A percentile compares a stretch with the other conserved stretches of the same genome.
phyloP scores from a whole-genome alignment of 495 filamentous ascomycete species.

The Pseudomonodictys pantanalensis region DNA sequence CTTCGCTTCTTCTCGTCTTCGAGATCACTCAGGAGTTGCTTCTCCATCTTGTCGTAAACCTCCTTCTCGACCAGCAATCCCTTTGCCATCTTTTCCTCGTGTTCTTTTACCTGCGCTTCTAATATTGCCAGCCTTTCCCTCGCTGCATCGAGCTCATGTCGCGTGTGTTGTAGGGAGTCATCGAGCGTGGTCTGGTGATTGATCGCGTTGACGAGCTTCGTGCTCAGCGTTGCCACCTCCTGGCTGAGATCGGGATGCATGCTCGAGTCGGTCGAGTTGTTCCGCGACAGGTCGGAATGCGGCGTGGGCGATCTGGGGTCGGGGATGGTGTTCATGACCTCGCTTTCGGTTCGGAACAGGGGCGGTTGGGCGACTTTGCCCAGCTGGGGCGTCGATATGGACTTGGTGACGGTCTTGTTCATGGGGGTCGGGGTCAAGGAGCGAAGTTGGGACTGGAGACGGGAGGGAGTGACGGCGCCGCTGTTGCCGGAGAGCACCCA shows the following conservation, averaged over 20 bases:
- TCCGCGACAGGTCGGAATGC: conserved; percentile 14
- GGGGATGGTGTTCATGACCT: conserved; percentile 38
- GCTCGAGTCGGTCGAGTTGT: conserved; percentile 27
- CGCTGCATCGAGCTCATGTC: conserved; percentile 78
- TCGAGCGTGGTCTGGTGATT: conserved; percentile 94
- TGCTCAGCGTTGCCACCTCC: conserved; percentile 87
- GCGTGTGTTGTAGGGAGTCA: conserved; percentile 76
- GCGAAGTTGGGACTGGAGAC: conserved; percentile 17
- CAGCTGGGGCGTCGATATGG: conserved; percentile 32
- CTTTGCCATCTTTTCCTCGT: conserved; percentile 67
- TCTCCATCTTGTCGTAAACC: conserved; percentile 66
- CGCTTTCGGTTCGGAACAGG: conserved; percentile 13
- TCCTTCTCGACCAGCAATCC: conserved; percentile 68
- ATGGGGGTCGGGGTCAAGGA: conserved; percentile 23
- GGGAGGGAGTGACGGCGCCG: conserved; percentile 25
- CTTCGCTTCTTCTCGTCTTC: conserved; percentile 61
- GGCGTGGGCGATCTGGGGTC: conserved; percentile 35
- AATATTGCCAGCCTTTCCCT: conserved; percentile 64
- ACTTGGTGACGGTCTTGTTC: conserved; percentile 30
- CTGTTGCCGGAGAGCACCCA: conserved; percentile 23
- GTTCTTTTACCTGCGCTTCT: conserved; percentile 64
- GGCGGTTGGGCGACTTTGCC: conserved; percentile 10
- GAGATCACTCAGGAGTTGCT: conserved; percentile 64
- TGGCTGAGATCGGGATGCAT: conserved; percentile 74
- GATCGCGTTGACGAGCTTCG: conserved; percentile 94